A percentile compares a stretch with the other conserved stretches of the same genome.
Conservation (phyloP, 2,329 filamentous ascomycete genomes). For the Zopfia rhizophila region DNA sequence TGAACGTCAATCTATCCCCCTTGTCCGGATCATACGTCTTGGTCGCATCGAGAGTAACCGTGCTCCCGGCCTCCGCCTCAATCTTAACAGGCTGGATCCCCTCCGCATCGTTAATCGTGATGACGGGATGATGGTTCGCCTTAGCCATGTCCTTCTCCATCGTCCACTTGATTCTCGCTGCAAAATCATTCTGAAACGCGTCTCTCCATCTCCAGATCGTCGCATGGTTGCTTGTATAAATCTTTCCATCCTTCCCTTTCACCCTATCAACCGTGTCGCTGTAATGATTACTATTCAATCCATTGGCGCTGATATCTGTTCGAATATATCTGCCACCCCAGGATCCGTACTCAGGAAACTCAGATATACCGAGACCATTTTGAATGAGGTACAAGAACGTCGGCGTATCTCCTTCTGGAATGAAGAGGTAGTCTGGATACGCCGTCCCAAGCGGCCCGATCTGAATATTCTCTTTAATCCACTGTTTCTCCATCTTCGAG, state of each 20-base stretch:
- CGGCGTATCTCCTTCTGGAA: constrained; percentile 65
- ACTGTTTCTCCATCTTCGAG: constrained; percentile 60
- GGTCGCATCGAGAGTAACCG: constrained; percentile 58
- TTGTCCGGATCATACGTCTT: constrained; percentile 60
- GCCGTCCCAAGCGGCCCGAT: constrained; percentile 58
- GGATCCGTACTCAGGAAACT: constrained; percentile 59
- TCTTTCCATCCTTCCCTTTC: constrained; percentile 43
- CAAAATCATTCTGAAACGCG: constrained; percentile 64
- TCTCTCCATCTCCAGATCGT: constrained; percentile 66
- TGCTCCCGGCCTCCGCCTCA: constrained; percentile 53
- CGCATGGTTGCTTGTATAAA: constrained; percentile 57
- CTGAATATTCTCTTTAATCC: constrained; percentile 66
- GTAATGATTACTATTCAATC: constrained; percentile 49
- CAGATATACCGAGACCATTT: constrained; percentile 59
- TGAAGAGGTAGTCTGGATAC: constrained; percentile 60
- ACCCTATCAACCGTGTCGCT: constrained; percentile 52
- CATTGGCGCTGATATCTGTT: constrained; percentile 47
- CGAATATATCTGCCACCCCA: constrained; percentile 62
- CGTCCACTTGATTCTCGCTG: constrained; percentile 61
- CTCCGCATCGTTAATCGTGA: constrained; percentile 54
- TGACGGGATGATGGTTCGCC: constrained; percentile 61
- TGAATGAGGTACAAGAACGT: constrained; percentile 62
- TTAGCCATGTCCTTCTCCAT: constrained; percentile 45
- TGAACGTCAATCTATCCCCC: constrained; percentile 55
- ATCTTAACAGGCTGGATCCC: constrained; percentile 53